Evolutionary conservation across 495 filamentous ascomycete species (phyloP), one percentile per base, ranked within the genome.

Genomic region (Penicillium longicatenatum): DNA sequence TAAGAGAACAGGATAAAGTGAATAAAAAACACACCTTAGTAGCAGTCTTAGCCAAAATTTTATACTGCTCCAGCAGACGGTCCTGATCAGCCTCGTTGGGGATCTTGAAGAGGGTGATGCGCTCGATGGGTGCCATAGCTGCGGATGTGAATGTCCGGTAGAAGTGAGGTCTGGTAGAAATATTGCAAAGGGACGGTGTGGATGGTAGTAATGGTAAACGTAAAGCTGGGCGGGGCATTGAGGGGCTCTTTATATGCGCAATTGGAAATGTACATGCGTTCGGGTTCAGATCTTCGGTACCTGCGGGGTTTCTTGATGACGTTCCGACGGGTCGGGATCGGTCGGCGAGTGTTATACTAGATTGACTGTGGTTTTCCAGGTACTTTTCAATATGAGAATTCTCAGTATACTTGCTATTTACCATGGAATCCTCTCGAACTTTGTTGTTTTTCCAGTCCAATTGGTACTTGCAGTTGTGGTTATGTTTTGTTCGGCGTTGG

Each of bases 61-160:
- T 75, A 66, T 84, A 86, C 49, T 77, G 72, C 49, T 76, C 74
- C 14, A 84, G 57, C 14, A 83, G 54, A 30, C 67, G 69, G 49
- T 76, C 59, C 17, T 74, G 70, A 65, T 79, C 73, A 21, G 66
- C 72, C 24, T 78, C 71, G 45, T 79, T 75, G 65, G 79, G 76
- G 67, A 86, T 72, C 58, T 84, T 86, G 82, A 86, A 86, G 54
- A 84, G 73, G 52, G 83, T 85, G 55, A 84, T 76, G 56, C 83
- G 80, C 56, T 82, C 70, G 69, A 84, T 78, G 37, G 73, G 73
- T 45, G 75, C 73, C 71, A 79, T 79, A 50, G 54, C 63, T 35
- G 54, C 12, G 30, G 22, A 14, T 21, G 45, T 43, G 12, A 26
- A 39, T 39, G 37, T 39, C 3, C 37, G 37, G 37, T n/a, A 39